These are phyloP conservation scores for Globisporangium okanoganense DNA, from an alignment of 352 stramenopile genomes.

Conservation along the genomic window DNA sequence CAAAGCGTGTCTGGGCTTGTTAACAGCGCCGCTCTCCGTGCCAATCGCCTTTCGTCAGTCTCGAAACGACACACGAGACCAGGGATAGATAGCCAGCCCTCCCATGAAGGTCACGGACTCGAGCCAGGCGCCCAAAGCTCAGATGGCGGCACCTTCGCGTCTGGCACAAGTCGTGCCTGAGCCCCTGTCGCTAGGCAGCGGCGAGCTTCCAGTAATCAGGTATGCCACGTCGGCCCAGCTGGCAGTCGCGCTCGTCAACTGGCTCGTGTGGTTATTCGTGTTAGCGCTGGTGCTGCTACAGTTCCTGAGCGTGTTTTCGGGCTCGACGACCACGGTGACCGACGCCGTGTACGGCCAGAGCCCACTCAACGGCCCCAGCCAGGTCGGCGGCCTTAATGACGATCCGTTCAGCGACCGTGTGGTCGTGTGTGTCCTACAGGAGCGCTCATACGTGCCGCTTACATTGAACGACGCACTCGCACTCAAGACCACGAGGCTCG, in stretches of 20 bases:
- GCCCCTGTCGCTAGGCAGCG: not conserved
- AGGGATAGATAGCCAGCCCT: not conserved
- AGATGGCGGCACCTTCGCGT: not conserved
- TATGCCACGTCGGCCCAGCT: not conserved
- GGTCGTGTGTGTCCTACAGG: constrained; percentile 38
- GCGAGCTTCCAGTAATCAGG: not conserved
- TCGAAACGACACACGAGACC: not conserved
- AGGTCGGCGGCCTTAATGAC: constrained; percentile 18
- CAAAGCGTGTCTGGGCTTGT: not conserved
- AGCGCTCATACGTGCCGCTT: constrained; percentile 33
- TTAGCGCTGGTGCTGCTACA: not conserved
- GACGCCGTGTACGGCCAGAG: not conserved
- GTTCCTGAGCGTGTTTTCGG: not conserved
- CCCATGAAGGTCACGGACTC: not conserved
- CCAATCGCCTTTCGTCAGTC: no score
- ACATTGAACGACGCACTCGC: constrained; percentile 31
- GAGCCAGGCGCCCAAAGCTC: not conserved
- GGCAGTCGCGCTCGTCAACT: no score
- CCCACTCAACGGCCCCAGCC: not conserved
- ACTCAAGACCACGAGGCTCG: not conserved
- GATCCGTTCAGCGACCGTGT: constrained; percentile 40
- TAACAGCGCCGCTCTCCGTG: not conserved
- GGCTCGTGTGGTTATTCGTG: not conserved
- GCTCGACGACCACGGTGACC: not conserved
- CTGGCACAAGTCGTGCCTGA: not conserved